Evolutionary conservation across 345 rosid genomes (phyloP).

Genomic region (Conringia planisiliqua): DNA sequence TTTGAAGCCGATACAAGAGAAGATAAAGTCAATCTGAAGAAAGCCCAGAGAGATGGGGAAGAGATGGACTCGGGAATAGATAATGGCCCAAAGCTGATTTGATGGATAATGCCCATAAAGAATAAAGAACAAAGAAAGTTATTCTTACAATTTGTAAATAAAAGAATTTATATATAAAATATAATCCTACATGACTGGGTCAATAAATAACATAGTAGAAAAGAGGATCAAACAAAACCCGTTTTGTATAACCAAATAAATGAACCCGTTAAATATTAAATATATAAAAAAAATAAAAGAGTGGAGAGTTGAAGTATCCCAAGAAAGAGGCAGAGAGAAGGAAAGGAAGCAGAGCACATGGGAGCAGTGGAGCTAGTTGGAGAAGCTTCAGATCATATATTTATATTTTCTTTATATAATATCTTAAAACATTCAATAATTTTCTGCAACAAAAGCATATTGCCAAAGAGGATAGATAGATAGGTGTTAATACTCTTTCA

Average conservation of each 20-base stretch:
- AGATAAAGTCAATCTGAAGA: no score
- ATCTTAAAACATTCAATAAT: slow-evolving; percentile 9
- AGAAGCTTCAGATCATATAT: slow-evolving; percentile 61
- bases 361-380: slow-evolving; percentile 71
- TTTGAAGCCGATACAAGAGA: no score
- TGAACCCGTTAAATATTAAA: neutral
- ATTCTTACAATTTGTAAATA: no score
- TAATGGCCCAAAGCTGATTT: no score
- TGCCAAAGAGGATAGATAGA: slow-evolving; percentile 34
- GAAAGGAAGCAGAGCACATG: slow-evolving; percentile 62
- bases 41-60: no score
- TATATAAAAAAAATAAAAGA: neutral
- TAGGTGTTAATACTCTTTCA: slow-evolving; percentile 24
- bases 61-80: no score
- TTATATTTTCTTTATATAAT: slow-evolving; percentile 4
- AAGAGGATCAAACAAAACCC: neutral
- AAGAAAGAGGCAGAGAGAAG: slow-evolving; percentile 32
- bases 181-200: neutral
- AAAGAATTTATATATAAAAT: no score
- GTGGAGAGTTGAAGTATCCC: slow-evolving; percentile 31
- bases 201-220: neutral
- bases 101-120: no score
- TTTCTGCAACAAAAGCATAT: slow-evolving; percentile 35
- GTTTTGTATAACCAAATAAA: neutral
- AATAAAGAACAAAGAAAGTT: no score